These are phyloP conservation scores for Penicillium silybi DNA, from an alignment of 495 filamentous ascomycete genomes.

Conservation along the genomic window DNA sequence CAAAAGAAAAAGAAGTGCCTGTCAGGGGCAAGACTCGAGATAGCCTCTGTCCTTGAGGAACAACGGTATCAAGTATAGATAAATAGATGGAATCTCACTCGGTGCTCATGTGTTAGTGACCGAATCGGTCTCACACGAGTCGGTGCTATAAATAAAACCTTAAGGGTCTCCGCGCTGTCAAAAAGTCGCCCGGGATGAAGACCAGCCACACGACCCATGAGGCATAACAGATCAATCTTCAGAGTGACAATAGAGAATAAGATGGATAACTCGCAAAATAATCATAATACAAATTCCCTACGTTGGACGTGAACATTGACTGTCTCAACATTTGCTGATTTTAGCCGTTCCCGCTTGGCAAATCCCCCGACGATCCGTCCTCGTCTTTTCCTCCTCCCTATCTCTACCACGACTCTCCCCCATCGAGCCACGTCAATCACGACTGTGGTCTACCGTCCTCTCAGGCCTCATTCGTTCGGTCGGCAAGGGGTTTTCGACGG, in stretches of 20 bases:
- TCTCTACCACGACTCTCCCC: constrained; percentile 5
- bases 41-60: background rate
- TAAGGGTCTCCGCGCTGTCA: background rate
- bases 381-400: constrained; percentile 23
- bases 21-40: background rate
- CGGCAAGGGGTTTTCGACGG: constrained; percentile 25
- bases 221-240: too few species aligned
- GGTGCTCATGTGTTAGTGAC: constrained; percentile 18
- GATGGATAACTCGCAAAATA: background rate
- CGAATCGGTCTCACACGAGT: constrained; percentile 24
- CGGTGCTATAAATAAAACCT: constrained; percentile 1
- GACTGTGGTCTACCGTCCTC: constrained; percentile 12
- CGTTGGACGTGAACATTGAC: background rate
- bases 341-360: constrained; percentile 16
- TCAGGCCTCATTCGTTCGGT: constrained; percentile 30
- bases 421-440: background rate
- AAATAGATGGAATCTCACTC: background rate
- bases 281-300: background rate
- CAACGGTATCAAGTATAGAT: background rate
- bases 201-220: background rate
- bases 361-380: constrained; percentile 24
- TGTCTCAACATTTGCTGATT: constrained; percentile 1
- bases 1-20: background rate
- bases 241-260: background rate
- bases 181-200: background rate